These are phyloP conservation scores for Adansonia madagascariensis DNA, from an alignment of 441 rosid genomes.

Conservation along the genomic window DNA sequence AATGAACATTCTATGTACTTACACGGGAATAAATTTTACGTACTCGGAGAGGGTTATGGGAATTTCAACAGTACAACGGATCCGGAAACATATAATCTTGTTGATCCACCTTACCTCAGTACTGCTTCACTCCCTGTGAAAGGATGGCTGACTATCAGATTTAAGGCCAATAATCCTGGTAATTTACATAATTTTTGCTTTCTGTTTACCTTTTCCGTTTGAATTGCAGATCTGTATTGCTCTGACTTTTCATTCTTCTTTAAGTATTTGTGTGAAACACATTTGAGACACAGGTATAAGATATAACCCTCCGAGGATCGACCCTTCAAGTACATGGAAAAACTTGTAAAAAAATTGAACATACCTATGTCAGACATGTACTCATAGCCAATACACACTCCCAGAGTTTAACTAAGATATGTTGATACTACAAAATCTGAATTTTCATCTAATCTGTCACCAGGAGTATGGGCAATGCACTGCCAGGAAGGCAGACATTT, in stretches of 20 bases:
- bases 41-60: slow-evolving; percentile 42
- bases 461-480: slow-evolving; percentile 25
- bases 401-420: background rate
- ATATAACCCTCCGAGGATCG: too few species aligned
- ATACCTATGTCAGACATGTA: too few species aligned
- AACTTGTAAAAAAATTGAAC: too few species aligned
- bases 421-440: background rate
- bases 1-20: slow-evolving; percentile 62
- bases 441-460: background rate
- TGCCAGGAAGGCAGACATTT: slow-evolving; percentile 23
- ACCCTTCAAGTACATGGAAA: too few species aligned
- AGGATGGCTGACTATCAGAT: slow-evolving; percentile 57
- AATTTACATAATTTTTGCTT: slow-evolving; percentile 11
- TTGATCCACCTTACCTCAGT: slow-evolving; percentile 49
- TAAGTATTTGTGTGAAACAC: too few species aligned
- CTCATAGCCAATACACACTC: too few species aligned
- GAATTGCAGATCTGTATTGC: background rate
- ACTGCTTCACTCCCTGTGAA: slow-evolving; percentile 48
- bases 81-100: slow-evolving; percentile 38
- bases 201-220: slow-evolving; percentile 1
- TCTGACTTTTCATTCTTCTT: too few species aligned
- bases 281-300: too few species aligned
- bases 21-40: slow-evolving; percentile 51
- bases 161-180: slow-evolving; percentile 54
- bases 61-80: slow-evolving; percentile 36